These are phyloP conservation scores for Alternaria ventricosa DNA, from an alignment of 2,329 filamentous ascomycete genomes.

Conservation along the genomic window DNA sequence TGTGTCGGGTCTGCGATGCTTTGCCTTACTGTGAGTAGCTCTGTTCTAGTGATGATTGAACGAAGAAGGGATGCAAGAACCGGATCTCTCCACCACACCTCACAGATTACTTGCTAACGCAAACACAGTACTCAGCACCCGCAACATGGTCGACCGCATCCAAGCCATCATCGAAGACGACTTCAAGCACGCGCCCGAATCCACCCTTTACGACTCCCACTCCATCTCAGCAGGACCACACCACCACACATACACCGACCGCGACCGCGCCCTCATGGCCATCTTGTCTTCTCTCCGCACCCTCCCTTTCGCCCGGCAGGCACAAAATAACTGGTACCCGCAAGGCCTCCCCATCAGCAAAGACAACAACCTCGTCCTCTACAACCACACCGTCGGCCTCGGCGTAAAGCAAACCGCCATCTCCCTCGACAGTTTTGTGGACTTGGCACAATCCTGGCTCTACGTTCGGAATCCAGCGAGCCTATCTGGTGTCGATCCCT, in stretches of 20 bases:
- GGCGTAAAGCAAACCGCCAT: background rate
- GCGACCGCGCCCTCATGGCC: slow-evolving; percentile 5
- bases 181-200: background rate
- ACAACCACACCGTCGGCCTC: background rate
- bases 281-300: background rate
- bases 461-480: background rate
- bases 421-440: background rate
- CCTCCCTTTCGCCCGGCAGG: background rate
- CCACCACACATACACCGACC: background rate
- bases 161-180: slow-evolving; percentile 6
- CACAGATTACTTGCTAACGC: background rate
- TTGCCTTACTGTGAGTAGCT: slow-evolving; percentile 6
- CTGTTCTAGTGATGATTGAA: no score
- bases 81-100: fast-evolving
- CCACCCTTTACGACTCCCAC: background rate
- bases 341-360: slow-evolving; percentile 3
- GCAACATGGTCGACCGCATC: background rate
- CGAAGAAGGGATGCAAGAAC: background rate
- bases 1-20: slow-evolving; percentile 5
- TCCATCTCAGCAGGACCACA: background rate
- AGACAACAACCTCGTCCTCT: background rate
- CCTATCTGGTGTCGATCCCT: background rate
- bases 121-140: slow-evolving; percentile 4
- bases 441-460: background rate
- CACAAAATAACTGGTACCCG: slow-evolving; percentile 2